phyloP scores from a whole-genome alignment of 1,284 basidiomycete species.

The Ganoderma lucidum region DNA sequence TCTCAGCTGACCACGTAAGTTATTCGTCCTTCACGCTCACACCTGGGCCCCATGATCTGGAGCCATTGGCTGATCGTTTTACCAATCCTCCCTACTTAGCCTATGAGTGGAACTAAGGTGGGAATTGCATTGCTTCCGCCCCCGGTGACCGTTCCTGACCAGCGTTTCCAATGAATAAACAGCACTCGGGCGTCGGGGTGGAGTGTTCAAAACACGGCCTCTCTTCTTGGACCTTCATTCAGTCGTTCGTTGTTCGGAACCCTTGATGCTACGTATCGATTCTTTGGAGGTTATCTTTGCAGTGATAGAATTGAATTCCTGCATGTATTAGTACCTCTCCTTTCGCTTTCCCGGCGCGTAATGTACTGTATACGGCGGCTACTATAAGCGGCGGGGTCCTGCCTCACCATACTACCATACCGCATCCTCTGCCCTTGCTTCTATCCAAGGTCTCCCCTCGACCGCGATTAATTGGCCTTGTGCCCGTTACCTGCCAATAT shows the following conservation, averaged over 20 bases:
- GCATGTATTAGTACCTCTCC: neutral
- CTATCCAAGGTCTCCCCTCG: neutral
- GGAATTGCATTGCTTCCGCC: neutral
- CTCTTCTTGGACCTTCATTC: slow-evolving; percentile 24
- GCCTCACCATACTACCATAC: neutral
- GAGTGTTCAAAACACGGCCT: slow-evolving; percentile 24
- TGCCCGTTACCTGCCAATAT: neutral
- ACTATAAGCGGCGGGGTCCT: neutral
- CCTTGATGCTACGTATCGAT: neutral
- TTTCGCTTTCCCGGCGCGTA: neutral
- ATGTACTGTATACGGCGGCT: neutral
- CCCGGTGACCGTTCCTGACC: neutral
- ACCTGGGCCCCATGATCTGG: neutral
- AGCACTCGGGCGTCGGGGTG: slow-evolving; percentile 21
- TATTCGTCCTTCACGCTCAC: neutral
- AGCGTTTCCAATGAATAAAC: too few relatives aligned
- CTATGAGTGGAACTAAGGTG: slow-evolving; percentile 21
- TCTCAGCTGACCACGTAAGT: slow-evolving; percentile 21
- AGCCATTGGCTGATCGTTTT: neutral
- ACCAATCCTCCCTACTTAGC: slow-evolving; percentile 1
- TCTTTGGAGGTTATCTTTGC: neutral
- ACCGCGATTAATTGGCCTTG: neutral
- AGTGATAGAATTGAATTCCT: neutral
- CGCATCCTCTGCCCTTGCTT: neutral
- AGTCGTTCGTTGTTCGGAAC: slow-evolving; percentile 13